Evolutionary conservation across 441 rosid genomes (phyloP).

Genomic region (Eutrema salsugineum): DNA sequence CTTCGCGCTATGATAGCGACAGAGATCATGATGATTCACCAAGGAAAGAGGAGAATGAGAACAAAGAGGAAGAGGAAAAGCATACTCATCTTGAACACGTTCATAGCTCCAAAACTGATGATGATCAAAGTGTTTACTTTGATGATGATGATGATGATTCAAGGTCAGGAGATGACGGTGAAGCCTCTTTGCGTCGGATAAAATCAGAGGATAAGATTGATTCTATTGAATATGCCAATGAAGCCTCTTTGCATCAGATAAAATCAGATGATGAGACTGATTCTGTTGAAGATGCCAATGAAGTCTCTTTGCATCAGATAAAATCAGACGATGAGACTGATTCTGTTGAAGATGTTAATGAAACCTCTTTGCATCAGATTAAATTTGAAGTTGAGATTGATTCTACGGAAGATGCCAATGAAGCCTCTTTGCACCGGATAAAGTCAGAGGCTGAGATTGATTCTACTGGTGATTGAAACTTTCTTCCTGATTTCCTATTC

Average conservation of each 20-base stretch:
- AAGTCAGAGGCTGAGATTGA: background rate
- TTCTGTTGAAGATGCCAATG: conserved; percentile 1
- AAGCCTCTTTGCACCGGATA: background rate
- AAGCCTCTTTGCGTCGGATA: background rate
- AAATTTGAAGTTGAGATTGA: background rate
- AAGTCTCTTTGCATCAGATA: background rate
- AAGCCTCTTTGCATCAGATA: background rate
- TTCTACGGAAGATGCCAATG: background rate
- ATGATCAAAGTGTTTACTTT: conserved; percentile 27
- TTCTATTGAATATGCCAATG: background rate
- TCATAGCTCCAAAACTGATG: conserved; percentile 20
- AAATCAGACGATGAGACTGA: background rate
- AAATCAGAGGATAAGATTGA: background rate
- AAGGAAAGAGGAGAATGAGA: conserved; percentile 1
- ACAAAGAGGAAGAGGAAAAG: background rate
- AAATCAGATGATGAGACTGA: background rate
- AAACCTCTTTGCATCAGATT: background rate
- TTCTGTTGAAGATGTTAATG: too few relatives aligned
- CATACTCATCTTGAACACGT: conserved; percentile 15
- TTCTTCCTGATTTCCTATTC: background rate
- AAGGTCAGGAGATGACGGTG: conserved; percentile 16
- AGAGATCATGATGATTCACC: conserved; percentile 7
- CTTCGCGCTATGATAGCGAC: conserved; percentile 6
- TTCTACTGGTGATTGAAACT: background rate
- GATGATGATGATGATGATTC: conserved; percentile 21